phyloP scores from a whole-genome alignment of 2,329 filamentous ascomycete species.

The Beauveria pseudobassiana region DNA sequence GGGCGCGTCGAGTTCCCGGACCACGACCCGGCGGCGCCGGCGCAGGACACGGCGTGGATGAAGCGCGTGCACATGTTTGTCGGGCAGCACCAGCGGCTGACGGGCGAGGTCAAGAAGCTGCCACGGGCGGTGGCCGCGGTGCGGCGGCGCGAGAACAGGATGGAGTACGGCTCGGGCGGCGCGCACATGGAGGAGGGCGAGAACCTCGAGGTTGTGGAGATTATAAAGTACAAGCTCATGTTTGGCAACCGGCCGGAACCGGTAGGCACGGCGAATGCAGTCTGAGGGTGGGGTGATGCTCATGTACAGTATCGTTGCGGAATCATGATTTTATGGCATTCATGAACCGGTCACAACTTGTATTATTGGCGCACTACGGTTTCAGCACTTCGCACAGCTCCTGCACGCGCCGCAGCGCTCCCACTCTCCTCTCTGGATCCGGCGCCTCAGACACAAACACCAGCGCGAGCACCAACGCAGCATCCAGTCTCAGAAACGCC shows the following conservation, averaged over 20 bases:
- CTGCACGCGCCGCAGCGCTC: conserved; percentile 11
- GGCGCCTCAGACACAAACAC: conserved; percentile 17
- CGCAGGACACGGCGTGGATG: conserved; percentile 66
- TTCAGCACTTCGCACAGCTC: conserved; percentile 6
- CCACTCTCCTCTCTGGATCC: conserved; percentile 6
- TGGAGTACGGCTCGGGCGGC: conserved; percentile 36
- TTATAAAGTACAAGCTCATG: conserved; percentile 79
- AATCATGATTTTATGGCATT: not conserved
- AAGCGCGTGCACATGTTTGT: conserved; percentile 83
- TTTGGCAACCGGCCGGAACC: conserved; percentile 84
- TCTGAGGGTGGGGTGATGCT: conserved; percentile 9
- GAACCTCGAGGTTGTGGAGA: conserved; percentile 75
- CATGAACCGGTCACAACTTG: not conserved
- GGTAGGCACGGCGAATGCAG: conserved; percentile 45
- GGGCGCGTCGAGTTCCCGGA: conserved; percentile 74
- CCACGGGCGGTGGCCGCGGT: conserved; percentile 73
- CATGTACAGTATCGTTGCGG: not conserved
- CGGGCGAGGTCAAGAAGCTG: conserved; percentile 84
- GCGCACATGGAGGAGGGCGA: conserved; percentile 26
- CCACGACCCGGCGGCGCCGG: conserved; percentile 44
- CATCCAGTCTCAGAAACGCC: conserved; percentile 14
- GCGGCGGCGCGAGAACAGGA: conserved; percentile 42
- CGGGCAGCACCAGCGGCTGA: conserved; percentile 80
- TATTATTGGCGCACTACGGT: not conserved
- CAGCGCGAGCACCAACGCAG: conserved; percentile 15